Evolutionary conservation across 78 protist genomes (phyloP), one percentile per base, ranked within the genome.

Genomic region (Protostelium mycophagum): DNA sequence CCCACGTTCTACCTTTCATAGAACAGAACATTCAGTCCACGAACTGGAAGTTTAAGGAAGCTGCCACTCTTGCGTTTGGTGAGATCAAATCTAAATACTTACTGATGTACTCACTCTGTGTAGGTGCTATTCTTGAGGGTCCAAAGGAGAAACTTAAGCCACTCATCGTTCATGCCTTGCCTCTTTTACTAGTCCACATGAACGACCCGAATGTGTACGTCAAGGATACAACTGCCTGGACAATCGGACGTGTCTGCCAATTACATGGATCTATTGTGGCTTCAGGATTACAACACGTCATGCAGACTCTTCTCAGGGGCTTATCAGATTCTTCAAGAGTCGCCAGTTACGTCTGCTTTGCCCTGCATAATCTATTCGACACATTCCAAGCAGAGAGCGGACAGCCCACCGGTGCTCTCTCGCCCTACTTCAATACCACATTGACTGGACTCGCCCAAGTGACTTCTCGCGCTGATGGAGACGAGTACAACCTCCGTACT

Each of bases 141-240:
- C 91, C 96, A 0, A 1, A 25, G 39, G 31, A 0, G 34, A 34
- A 0, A 35, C 38, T 91, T 28, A 5, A 0, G 39, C 85, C 23
- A 29, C 28, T 83, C 38, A 9, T 89, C 37, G 90, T 34, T n/a
- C 38, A 0, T 25, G 86, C 63, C 85, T 23, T 1, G 38, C 87
- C 73, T 16, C 31, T 51, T 5, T 9, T 0, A 0, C 1, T 36
- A 39, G 28, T n/a, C 0, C 87, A 35, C 38, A 37, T 28, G 87
- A 1, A 5, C 31, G 5, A 5, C 16, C 73, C 5, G 73, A 5
- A 51, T 25, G 73, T 16, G 31, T 51, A 5, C 73, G 98, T 98
- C 1, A 31, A 36, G 28, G 98, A 98, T 63, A 93, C 99, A 0
- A 91, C 98, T 0, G 96, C 96, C 0, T 98, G 98, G 98, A 89